Conservation (phyloP, 2,329 filamentous ascomycete genomes). For the Colletotrichum zoysiae region DNA sequence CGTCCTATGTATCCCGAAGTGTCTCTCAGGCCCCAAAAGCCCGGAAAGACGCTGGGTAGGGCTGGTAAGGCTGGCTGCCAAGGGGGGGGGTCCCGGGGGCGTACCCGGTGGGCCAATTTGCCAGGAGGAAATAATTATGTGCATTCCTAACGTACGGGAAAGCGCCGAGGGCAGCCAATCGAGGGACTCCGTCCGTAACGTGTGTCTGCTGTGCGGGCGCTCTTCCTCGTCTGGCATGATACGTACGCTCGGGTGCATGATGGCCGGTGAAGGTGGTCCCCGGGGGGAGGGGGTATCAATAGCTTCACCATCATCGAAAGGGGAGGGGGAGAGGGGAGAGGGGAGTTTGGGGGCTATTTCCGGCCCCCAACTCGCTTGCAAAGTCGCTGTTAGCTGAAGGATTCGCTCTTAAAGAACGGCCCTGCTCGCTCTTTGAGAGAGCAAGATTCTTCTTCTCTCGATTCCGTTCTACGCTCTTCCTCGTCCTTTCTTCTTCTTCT, state of each 20-base stretch:
- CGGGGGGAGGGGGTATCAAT: not conserved
- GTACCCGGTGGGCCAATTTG: constrained; percentile 16
- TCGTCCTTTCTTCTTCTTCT: not conserved
- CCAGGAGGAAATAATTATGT: not conserved
- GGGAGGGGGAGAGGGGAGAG: not conserved
- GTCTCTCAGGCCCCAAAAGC: not conserved
- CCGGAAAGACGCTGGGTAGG: not conserved
- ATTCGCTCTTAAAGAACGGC: constrained; percentile 18
- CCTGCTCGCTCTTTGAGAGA: constrained; percentile 4
- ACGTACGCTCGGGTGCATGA: not conserved
- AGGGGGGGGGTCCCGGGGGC: not conserved
- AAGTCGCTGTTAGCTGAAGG: not conserved
- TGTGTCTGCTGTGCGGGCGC: not conserved
- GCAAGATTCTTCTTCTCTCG: not conserved
- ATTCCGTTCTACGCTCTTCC: not conserved
- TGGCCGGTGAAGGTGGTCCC: constrained; percentile 9
- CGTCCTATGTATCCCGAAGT: not conserved
- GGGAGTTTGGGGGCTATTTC: constrained; percentile 24
- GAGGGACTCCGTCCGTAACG: not conserved
- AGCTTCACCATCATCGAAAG: not conserved
- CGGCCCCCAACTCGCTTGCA: constrained; percentile 25
- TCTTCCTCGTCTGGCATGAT: not conserved
- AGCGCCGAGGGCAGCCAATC: constrained; percentile 13
- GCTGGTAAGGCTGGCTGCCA: constrained; percentile 28
- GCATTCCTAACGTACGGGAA: not conserved